Base-by-base conservation (phyloP, 805 yeast species). In the Kodamaea jinghongensis region DNA sequence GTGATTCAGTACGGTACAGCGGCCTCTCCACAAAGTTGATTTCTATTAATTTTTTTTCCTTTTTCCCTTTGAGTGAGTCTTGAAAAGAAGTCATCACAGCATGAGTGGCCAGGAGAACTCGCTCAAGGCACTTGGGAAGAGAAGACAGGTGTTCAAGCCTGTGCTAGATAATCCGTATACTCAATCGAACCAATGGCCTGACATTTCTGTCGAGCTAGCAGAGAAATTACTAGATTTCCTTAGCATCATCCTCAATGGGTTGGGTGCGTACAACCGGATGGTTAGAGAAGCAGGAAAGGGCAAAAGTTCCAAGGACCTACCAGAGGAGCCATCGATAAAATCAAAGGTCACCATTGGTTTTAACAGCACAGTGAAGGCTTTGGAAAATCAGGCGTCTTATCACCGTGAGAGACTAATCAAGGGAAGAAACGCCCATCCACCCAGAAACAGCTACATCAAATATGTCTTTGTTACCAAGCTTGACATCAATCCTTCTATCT, bases 131-230 rank as follows among this genome's bases (percentile, higher is more conserved):
- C 43, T 70, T 2, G 83, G 79, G 46, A 72, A 70, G 52, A 63
- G 75, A 38, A 68, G 72, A 45, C 81, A 78, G 45, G 78, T 81
- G 6, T 78, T 77, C 58, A 81, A 77, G 55, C 86, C 89, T 0
- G 61, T 83, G 2, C 61, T 83, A 14, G 81, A 80, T 20, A 79
- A 78, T 44, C 87, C 89, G 2, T 81, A 66, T 50, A 73, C 83
- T 0, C 70, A 70, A 36, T 65, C 73, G 6, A 59, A 52, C 27
- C 23, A 51, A 41, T 70, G 74, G 61, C 71, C 76, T 5, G 63
- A 65, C 51, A 51, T 67, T 1, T 72, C 68, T 8, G 73, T 67
- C 5, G 55, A 56, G 4, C 38, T 60, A 2, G 71, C 70, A 7
- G 36, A 51, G 22, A 63, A 65, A 34, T 53, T 75, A n/a, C 41